A percentile compares a stretch with the other conserved stretches of the same genome.
These are phyloP conservation scores for Annona cherimola DNA, from an alignment of 164 flowering plant species.

Conservation along the genomic window DNA sequence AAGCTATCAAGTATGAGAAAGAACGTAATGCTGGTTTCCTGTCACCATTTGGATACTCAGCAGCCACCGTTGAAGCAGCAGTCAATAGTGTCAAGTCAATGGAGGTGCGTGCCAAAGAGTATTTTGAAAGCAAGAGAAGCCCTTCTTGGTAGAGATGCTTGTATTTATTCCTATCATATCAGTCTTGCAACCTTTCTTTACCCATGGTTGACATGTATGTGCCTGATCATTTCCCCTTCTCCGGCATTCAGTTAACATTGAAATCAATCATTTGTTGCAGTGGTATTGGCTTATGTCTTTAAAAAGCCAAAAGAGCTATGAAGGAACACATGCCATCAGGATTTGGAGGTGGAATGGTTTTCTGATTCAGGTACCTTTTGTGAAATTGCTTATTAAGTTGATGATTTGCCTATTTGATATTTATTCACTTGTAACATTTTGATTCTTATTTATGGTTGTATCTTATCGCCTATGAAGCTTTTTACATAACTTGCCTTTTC, in stretches of 20 bases:
- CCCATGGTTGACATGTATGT: background rate
- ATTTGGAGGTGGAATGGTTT: conserved; percentile 84
- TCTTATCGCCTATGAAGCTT: background rate
- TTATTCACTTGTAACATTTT: background rate
- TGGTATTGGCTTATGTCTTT: conserved; percentile 75
- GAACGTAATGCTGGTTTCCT: conserved; percentile 74
- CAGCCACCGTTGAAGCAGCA: conserved; percentile 60
- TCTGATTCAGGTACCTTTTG: conserved; percentile 58
- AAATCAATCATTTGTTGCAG: conserved; percentile 33
- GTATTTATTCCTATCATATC: background rate
- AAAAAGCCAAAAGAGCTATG: conserved; percentile 36
- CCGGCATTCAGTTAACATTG: conserved; percentile 1
- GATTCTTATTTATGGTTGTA: too few species aligned
- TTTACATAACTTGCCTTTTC: background rate
- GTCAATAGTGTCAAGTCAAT: conserved; percentile 57
- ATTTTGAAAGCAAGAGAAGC: background rate
- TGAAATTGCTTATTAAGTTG: conserved; percentile 4
- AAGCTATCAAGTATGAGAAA: conserved; percentile 71
- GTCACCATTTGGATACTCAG: conserved; percentile 80
- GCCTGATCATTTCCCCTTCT: background rate
- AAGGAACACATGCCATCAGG: conserved; percentile 31
- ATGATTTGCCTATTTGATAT: background rate
- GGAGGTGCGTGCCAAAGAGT: conserved; percentile 43
- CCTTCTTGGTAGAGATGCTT: background rate
- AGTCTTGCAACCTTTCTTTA: background rate